Conservation (phyloP, 345 rosid genomes). For the Arabidopsis arenosa region DNA sequence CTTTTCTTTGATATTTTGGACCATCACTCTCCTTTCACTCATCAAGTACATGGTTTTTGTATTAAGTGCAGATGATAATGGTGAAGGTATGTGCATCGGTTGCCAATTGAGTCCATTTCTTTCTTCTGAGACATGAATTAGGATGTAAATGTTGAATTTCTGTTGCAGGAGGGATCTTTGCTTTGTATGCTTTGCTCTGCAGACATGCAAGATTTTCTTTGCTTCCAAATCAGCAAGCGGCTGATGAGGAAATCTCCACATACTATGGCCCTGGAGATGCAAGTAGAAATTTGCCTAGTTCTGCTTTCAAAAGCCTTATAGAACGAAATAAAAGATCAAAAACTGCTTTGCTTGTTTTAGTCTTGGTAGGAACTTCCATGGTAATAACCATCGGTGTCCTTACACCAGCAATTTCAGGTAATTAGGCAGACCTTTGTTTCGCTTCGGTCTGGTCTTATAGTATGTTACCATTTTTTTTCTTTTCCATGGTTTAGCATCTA, state of each 20-base stretch:
- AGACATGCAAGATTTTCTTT: slow-evolving; percentile 78
- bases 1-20: slow-evolving; percentile 88
- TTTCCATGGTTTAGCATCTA: slow-evolving; percentile 23
- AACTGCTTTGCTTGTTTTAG: slow-evolving; percentile 71
- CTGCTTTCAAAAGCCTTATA: slow-evolving; percentile 57
- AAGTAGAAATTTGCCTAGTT: slow-evolving; percentile 50
- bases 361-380: slow-evolving; percentile 74
- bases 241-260: slow-evolving; percentile 88
- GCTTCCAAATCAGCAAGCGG: slow-evolving; percentile 92
- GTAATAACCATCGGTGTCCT: slow-evolving; percentile 68
- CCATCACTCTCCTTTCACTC: slow-evolving; percentile 76
- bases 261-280: slow-evolving; percentile 62
- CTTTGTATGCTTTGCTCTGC: slow-evolving; percentile 84
- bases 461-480: slow-evolving; percentile 12
- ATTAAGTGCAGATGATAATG: slow-evolving; percentile 75
- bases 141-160: slow-evolving; percentile 29
- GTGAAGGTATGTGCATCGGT: slow-evolving; percentile 65
- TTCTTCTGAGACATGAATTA: not conserved
- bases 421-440: slow-evolving; percentile 6
- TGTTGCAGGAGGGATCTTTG: slow-evolving; percentile 83
- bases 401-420: slow-evolving; percentile 90
- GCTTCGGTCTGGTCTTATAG: not conserved
- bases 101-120: not conserved
- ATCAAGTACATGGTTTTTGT: slow-evolving; percentile 69
- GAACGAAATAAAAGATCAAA: slow-evolving; percentile 71